Conservation (phyloP, 2,329 filamentous ascomycete species). For the Sporothrix brunneoviolacea region DNA sequence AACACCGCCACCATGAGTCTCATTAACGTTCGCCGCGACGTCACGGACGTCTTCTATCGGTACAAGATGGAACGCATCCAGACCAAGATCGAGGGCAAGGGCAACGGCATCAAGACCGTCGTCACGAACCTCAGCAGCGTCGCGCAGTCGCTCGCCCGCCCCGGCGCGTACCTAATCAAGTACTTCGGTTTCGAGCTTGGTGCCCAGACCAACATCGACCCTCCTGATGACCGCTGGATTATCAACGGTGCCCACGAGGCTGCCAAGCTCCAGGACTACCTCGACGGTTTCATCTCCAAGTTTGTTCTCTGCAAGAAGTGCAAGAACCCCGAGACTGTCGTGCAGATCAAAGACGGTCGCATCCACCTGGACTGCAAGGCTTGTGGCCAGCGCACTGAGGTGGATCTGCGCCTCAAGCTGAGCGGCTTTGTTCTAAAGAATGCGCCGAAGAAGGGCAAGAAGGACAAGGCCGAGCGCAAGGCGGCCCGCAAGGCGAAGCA, state of each 20-base stretch:
- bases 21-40: conserved; percentile 97
- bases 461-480: conserved; percentile 89
- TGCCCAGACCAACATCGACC: conserved; percentile 96
- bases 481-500: conserved; percentile 87
- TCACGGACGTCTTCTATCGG: conserved; percentile 97
- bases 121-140: conserved; percentile 95
- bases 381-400: conserved; percentile 86
- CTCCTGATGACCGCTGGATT: conserved; percentile 97
- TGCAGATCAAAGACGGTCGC: conserved; percentile 86
- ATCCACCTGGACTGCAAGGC: conserved; percentile 98
- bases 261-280: conserved; percentile 91
- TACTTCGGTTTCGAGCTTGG: conserved; percentile 99
- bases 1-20: conserved; percentile 75
- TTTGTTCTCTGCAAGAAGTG: conserved; percentile 99
- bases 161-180: conserved; percentile 95
- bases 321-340: conserved; percentile 98
- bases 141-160: conserved; percentile 83
- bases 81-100: conserved; percentile 99
- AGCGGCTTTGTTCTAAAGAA: conserved; percentile 97
- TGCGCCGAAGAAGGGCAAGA: conserved; percentile 88
- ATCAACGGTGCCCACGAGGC: conserved; percentile 98
- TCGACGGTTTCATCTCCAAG: conserved; percentile 96
- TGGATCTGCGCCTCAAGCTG: conserved; percentile 90
- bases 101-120: conserved; percentile 98
- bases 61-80: conserved; percentile 99